Evolutionary conservation across 2,329 filamentous ascomycete species (phyloP), one percentile per base, ranked within the genome.

Genomic region (Hypoxylon sp.): DNA sequence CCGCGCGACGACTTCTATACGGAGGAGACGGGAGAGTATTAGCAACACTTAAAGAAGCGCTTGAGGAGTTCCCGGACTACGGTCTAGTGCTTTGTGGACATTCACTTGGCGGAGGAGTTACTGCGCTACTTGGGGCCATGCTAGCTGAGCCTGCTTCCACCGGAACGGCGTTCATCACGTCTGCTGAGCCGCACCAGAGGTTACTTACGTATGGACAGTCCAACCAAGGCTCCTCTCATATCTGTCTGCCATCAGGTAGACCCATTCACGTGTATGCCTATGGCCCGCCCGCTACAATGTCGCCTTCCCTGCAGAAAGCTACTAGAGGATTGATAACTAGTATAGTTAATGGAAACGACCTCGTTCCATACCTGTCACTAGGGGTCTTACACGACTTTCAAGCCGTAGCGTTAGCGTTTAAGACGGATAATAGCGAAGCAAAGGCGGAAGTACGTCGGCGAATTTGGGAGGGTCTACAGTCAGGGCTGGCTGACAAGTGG

Each of bases 201-300:
- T 72, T 81, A 5, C 80, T 84, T 8, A 74, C 80, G 1, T 73
- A 80, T 24, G 71, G 76, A 2, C 33, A 50, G 19, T 55, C 59
- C 29, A 31, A 64, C 19, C 73, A 71, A 29, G 55, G 70, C n/a
- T 59, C 64, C 39, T 33, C 66, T 13, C 79, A 81, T 17, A 78
- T 88, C 33, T 85, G 83, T 17, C 84, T 94, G 0, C 92, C 92
- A 0, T 74, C 90, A 0, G 88, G 90, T 14, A 86, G 92, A 0
- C 90, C 91, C 2, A 91, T 94, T 19, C 92, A 94, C 73, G 92
- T 94, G 11, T 94, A 93, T 76, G 90, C 92, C 5, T 94, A 94
- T 76, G 92, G 92, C 0, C 90, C 92, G 1, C 91, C 92, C 0
- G 88, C 91, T 0, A 91, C 90, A 13, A 88, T 94, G 86, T 92